Conservation (phyloP, 2,329 filamentous ascomycete species). For the Xylariales sp. region DNA sequence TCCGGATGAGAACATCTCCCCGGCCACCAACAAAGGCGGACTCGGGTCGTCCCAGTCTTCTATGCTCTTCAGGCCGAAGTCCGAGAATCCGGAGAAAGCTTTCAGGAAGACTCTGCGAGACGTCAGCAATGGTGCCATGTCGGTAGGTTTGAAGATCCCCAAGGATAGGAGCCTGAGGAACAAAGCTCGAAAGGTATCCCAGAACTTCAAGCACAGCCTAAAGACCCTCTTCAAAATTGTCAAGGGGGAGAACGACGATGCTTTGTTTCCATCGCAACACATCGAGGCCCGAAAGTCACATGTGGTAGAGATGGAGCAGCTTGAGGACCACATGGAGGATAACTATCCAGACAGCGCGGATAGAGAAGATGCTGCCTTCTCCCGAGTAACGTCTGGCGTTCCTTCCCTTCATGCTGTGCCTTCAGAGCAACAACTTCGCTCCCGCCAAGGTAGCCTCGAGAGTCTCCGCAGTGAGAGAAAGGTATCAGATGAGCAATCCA, state of each 20-base stretch:
- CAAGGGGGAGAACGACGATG: conserved; percentile 30
- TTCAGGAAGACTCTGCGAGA: conserved; percentile 44
- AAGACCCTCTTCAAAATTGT: conserved; percentile 50
- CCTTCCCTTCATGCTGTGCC: conserved; percentile 46
- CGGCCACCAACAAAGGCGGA: conserved; percentile 6
- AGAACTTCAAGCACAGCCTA: conserved; percentile 55
- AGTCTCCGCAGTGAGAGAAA: conserved; percentile 38
- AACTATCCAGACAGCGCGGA: conserved; percentile 10
- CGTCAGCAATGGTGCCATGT: conserved; percentile 38
- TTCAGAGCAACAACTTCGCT: conserved; percentile 42
- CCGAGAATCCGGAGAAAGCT: conserved; percentile 27
- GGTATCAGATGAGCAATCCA: conserved; percentile 49
- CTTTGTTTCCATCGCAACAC: conserved; percentile 45
- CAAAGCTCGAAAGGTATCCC: conserved; percentile 59
- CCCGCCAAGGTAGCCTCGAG: conserved; percentile 51
- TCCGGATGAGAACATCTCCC: conserved; percentile 2
- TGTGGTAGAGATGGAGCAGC: conserved; percentile 15
- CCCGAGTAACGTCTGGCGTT: conserved; percentile 42
- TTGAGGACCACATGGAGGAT: conserved; percentile 13
- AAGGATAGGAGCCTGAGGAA: conserved; percentile 37
- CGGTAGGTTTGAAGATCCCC: conserved; percentile 10
- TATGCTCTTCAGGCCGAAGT: conserved; percentile 37
- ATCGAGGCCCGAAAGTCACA: conserved; percentile 39
- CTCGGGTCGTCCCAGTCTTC: conserved; percentile 36
- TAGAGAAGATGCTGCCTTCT: conserved; percentile 30